A percentile compares a stretch with the other conserved stretches of the same genome.
phyloP scores from a whole-genome alignment of 805 yeast species.

The Kazachstania bromeliacearum region DNA sequence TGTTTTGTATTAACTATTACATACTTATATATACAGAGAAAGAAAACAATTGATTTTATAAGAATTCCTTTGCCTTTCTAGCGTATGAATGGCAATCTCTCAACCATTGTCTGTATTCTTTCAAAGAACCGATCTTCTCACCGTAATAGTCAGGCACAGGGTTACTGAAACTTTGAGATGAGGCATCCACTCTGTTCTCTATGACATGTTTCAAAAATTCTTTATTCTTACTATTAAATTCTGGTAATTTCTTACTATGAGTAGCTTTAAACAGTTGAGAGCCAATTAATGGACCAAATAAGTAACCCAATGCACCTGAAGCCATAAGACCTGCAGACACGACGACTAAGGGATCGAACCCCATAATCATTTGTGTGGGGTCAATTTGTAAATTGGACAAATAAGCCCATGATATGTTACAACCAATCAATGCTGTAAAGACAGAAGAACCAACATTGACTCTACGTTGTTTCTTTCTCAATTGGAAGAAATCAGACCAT shows the following conservation, averaged over 20 bases:
- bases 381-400: constrained; percentile 79
- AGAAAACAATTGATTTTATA: constrained; percentile 28
- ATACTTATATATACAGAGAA: constrained; percentile 1
- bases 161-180: constrained; percentile 78
- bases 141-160: constrained; percentile 99
- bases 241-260: constrained; percentile 37
- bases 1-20: neutral
- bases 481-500: constrained; percentile 74
- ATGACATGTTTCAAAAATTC: constrained; percentile 65
- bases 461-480: constrained; percentile 67
- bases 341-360: constrained; percentile 82
- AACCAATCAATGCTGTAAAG: constrained; percentile 57
- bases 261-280: constrained; percentile 53
- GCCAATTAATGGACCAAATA: constrained; percentile 78
- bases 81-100: constrained; percentile 89
- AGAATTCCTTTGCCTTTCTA: constrained; percentile 68
- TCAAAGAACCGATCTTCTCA: constrained; percentile 80
- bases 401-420: constrained; percentile 60
- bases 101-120: constrained; percentile 89
- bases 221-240: constrained; percentile 55
- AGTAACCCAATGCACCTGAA: constrained; percentile 68
- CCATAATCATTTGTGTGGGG: constrained; percentile 75
- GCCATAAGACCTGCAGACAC: constrained; percentile 63
- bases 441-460: constrained; percentile 61
- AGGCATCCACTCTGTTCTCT: constrained; percentile 82